These are phyloP conservation scores for Adansonia digitata DNA, from an alignment of 345 rosid species.

Conservation along the genomic window DNA sequence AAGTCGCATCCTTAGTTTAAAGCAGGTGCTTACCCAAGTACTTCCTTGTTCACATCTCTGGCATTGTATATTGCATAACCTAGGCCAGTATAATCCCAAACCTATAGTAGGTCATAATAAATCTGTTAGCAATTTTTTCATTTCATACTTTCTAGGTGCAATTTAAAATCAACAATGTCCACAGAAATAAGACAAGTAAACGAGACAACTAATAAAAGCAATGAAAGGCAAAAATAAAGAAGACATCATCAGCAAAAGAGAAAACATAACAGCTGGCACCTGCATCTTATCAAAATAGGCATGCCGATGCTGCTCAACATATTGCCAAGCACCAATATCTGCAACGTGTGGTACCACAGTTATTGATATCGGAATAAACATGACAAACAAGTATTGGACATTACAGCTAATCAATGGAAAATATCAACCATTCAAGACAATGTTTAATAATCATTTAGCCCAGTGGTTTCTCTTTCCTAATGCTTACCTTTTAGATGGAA, in stretches of 20 bases:
- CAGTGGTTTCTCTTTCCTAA: neutral
- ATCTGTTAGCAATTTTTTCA: neutral
- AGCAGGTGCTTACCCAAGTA: constrained; percentile 57
- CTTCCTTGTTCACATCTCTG: constrained; percentile 64
- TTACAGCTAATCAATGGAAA: neutral
- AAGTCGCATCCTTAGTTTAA: neutral
- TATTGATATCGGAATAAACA: neutral
- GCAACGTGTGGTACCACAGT: constrained; percentile 21
- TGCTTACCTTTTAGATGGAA: neutral
- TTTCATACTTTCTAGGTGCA: neutral
- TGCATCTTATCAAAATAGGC: constrained; percentile 95
- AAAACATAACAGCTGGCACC: constrained; percentile 34
- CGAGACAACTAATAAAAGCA: neutral
- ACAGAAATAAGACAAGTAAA: neutral
- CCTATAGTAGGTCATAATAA: constrained; percentile 37
- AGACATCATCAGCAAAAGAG: neutral
- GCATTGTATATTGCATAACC: constrained; percentile 82
- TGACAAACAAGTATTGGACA: neutral
- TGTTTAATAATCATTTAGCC: neutral
- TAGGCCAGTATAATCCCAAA: constrained; percentile 95
- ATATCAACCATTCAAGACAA: neutral
- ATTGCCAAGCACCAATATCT: constrained; percentile 92
- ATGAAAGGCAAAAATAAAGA: neutral
- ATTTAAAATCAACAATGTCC: neutral
- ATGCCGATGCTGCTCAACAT: constrained; percentile 69